Evolutionary conservation across 805 yeast genomes (phyloP), one percentile per base, ranked within the genome.

Genomic region (Zygoascus flipseniorum): DNA sequence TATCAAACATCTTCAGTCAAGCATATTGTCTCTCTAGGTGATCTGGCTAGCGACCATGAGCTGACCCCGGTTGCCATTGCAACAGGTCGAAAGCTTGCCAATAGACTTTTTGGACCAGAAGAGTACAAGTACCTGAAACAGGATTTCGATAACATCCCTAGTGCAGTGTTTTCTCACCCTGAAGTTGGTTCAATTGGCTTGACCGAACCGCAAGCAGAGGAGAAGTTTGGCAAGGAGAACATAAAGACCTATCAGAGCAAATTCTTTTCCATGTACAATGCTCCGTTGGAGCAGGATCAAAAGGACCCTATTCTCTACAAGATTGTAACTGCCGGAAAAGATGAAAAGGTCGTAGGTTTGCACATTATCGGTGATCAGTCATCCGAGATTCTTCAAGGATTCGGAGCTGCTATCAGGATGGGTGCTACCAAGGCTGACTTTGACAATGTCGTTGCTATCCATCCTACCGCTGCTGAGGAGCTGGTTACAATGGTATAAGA

Each of bases 61-160:
- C 79, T 93, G 63, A 93, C 99, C 2, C 99, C 99, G 8, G 97
- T 89, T 45, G 99, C 99, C 41, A 93, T 93, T 73, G 97, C 99
- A 39, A 90, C 99, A 9, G 99, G 99, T 56, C 84, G 99, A 72
- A 87, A 82, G 69, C 78, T 93, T 61, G 81, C 97, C 31, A 90
- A 92, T 74, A 81, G 99, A 68, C 73, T 93, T 56, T 93, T 92
- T 67, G 97, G 97, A 20, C 85, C 90, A 53, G 81, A 77, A 57
- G 68, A 72, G 53, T 88, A 77, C 74, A 80, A 79, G 58, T 69
- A 80, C 47, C 86, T 84, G 68, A 89, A 90, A 67, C 88, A 87
- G 69, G 97, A 89, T 68, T 93, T 84, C 70, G 72, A 68, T 31
- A 86, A 90, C 66, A 81, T 93, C 50, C 99, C 99, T 44, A 85